These are phyloP conservation scores for Calophaca sinica DNA, from an alignment of 306 rosid genomes.

Conservation along the genomic window DNA sequence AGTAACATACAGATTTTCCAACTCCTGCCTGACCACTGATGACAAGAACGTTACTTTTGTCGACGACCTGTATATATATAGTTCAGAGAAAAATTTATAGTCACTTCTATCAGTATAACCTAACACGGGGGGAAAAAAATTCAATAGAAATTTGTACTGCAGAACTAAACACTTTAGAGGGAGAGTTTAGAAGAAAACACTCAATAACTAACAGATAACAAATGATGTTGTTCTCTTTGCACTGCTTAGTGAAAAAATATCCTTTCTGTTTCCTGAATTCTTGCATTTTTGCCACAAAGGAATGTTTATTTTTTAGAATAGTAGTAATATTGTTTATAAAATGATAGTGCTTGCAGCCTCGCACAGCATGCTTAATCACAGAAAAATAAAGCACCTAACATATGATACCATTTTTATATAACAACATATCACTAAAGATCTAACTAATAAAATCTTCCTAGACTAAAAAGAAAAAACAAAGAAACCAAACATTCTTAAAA, in stretches of 20 bases:
- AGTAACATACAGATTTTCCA: slow-evolving; percentile 84
- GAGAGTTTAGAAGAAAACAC: slow-evolving; percentile 10
- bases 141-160: slow-evolving; percentile 8
- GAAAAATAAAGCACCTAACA: neutral
- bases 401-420: neutral
- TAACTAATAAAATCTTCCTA: slow-evolving; percentile 19
- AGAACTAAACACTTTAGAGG: slow-evolving; percentile 19
- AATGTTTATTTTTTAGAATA: slow-evolving; percentile 1
- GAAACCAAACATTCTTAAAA: slow-evolving; percentile 1
- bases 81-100: slow-evolving; percentile 28
- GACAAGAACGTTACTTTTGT: slow-evolving; percentile 64
- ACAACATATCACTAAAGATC: neutral
- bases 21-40: slow-evolving; percentile 92
- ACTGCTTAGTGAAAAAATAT: slow-evolving; percentile 6
- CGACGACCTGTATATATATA: slow-evolving; percentile 55
- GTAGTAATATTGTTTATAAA: neutral
- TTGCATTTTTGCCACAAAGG: neutral
- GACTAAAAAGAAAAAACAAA: neutral
- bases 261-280: slow-evolving; percentile 4
- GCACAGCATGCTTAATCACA: slow-evolving; percentile 9
- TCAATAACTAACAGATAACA: slow-evolving; percentile 35
- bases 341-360: slow-evolving; percentile 21
- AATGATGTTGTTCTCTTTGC: slow-evolving; percentile 23
- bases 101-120: slow-evolving; percentile 28
- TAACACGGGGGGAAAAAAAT: neutral